A percentile compares a stretch with the other conserved stretches of the same genome.
Evolutionary conservation across 495 filamentous ascomycete genomes (phyloP).

Genomic region (Diplogelasinospora grovesii): DNA sequence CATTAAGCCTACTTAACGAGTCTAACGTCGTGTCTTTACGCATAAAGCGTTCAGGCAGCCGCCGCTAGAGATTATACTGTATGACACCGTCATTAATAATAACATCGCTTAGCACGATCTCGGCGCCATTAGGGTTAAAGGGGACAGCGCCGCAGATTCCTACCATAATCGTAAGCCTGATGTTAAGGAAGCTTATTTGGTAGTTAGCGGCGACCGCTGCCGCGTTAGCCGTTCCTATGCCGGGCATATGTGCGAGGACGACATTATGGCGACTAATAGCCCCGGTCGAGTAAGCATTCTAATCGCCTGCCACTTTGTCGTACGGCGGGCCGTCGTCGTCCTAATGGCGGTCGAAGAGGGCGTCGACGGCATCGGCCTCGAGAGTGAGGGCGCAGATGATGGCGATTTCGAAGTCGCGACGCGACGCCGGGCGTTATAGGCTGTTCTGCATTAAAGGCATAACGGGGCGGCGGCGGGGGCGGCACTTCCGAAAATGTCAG

Average conservation of each 20-base stretch:
- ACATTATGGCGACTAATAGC: constrained; percentile 30
- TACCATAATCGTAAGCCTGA: constrained; percentile 19
- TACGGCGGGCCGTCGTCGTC: constrained; percentile 15
- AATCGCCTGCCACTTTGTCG: constrained; percentile 17
- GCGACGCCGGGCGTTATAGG: too few relatives aligned
- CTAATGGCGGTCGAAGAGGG: constrained; percentile 21
- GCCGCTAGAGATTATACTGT: constrained; percentile 33
- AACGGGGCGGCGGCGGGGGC: too few relatives aligned
- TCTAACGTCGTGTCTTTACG: constrained; percentile 24
- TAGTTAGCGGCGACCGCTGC: constrained; percentile 23
- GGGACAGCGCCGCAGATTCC: constrained; percentile 29
- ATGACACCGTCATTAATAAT: constrained; percentile 32
- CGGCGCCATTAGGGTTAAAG: too few relatives aligned
- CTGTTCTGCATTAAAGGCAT: too few relatives aligned
- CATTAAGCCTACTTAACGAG: constrained; percentile 21
- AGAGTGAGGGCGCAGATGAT: constrained; percentile 28
- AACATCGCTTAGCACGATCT: constrained; percentile 36
- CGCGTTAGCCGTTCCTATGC: constrained; percentile 27
- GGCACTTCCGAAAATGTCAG: too few relatives aligned
- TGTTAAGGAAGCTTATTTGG: constrained; percentile 21
- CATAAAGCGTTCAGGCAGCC: constrained; percentile 22
- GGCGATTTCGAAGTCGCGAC: constrained; percentile 25
- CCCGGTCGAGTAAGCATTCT: constrained; percentile 32
- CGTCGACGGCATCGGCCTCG: constrained; percentile 22
- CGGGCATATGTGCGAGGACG: constrained; percentile 26